These are phyloP conservation scores for Mycena olivaceomarginata DNA, from an alignment of 768 basidiomycete genomes.

Conservation along the genomic window DNA sequence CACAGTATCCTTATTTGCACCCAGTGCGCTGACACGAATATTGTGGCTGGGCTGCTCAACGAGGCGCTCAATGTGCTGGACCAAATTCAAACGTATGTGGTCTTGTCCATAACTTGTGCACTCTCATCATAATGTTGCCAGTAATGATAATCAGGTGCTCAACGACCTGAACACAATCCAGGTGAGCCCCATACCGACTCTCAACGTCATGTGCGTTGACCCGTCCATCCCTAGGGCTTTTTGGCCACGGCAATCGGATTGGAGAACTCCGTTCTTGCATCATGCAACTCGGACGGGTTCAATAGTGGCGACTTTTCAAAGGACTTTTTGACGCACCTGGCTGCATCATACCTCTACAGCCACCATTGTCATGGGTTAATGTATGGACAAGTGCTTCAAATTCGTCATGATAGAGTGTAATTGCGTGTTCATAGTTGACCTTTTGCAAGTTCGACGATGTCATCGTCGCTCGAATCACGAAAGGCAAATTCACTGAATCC, in stretches of 20 bases:
- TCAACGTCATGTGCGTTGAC: not conserved
- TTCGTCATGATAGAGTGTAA: not conserved
- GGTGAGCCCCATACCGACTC: conserved; percentile 4
- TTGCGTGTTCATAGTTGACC: too few relatives aligned
- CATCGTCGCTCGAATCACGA: too few relatives aligned
- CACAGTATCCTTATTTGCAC: not conserved
- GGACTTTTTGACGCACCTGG: not conserved
- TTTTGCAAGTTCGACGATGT: too few relatives aligned
- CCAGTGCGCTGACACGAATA: conserved; percentile 2
- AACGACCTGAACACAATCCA: conserved; percentile 2
- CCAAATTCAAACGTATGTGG: conserved; percentile 5
- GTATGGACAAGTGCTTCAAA: not conserved
- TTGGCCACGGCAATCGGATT: not conserved
- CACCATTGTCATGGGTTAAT: not conserved
- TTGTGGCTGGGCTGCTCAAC: conserved; percentile 2
- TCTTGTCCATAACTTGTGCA: not conserved
- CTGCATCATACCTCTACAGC: not conserved
- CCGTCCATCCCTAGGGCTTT: not conserved
- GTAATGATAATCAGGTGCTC: conserved; percentile 9
- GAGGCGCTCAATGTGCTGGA: conserved; percentile 6
- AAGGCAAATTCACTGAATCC: too few relatives aligned
- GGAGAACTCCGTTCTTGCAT: conserved; percentile 1
- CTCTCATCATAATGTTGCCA: not conserved
- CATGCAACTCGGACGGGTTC: conserved; percentile 1
- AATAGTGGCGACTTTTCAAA: conserved; percentile 7